These are phyloP conservation scores for Salix exigua DNA, from an alignment of 345 rosid genomes.

Conservation along the genomic window DNA sequence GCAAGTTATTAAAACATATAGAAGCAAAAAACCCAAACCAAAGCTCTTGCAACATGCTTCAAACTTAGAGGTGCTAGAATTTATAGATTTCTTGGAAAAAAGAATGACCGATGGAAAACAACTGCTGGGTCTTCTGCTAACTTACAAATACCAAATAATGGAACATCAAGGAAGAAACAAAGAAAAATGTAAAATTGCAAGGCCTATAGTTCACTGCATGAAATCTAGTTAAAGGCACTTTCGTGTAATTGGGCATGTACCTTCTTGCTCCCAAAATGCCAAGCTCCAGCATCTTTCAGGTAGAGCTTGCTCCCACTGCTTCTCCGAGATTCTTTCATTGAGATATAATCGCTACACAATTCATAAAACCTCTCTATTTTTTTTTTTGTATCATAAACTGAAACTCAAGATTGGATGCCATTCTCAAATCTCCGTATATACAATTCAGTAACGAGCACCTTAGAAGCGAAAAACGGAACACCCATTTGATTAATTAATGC, in stretches of 20 bases:
- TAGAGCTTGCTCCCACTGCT: not conserved
- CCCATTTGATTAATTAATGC: not conserved
- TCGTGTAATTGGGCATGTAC: not conserved
- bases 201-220: not conserved
- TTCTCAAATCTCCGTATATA: not conserved
- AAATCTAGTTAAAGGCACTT: not conserved
- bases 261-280: slow-evolving; percentile 1
- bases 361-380: not conserved
- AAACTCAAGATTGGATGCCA: not conserved
- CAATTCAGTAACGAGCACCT: not conserved
- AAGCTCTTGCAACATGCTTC: not conserved
- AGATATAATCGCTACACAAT: not conserved
- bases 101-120: slow-evolving; percentile 12
- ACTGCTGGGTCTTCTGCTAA: not conserved
- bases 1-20: not conserved
- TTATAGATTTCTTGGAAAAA: slow-evolving; percentile 21
- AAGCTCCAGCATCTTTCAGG: not conserved
- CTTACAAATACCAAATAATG: not conserved
- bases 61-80: not conserved
- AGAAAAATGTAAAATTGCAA: slow-evolving; percentile 1
- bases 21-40: not conserved
- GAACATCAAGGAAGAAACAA: not conserved
- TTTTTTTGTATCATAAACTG: not conserved
- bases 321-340: not conserved
- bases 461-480: not conserved